phyloP scores from a whole-genome alignment of 495 filamentous ascomycete genomes.

The Penicillium canariense region DNA sequence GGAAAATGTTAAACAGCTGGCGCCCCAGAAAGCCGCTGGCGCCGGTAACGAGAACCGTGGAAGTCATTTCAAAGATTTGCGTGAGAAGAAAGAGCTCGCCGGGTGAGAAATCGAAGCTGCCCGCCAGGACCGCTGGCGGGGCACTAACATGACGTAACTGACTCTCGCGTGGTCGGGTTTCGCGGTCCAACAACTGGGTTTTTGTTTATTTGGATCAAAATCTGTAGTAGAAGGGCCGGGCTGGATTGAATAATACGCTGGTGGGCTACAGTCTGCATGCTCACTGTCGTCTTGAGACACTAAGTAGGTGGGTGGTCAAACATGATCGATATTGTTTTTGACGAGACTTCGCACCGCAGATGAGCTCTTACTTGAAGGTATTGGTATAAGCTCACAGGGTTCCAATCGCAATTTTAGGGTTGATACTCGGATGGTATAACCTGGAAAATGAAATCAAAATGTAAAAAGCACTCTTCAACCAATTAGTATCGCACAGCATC shows the following conservation, averaged over 20 bases:
- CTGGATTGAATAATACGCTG: no score
- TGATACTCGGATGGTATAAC: no score
- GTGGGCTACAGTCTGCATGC: no score
- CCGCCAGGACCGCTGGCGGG: slow-evolving; percentile 10
- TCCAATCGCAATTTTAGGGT: no score
- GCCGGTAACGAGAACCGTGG: slow-evolving; percentile 75
- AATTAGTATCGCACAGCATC: no score
- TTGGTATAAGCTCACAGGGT: no score
- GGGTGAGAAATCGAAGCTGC: slow-evolving; percentile 9
- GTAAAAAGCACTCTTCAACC: no score
- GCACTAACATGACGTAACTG: slow-evolving; percentile 30
- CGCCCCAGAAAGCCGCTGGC: slow-evolving; percentile 83
- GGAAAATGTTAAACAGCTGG: slow-evolving; percentile 73
- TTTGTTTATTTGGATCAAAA: background rate
- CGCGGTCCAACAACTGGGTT: background rate
- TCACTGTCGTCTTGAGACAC: no score
- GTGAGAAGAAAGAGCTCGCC: background rate
- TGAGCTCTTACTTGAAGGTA: no score
- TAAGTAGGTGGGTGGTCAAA: no score
- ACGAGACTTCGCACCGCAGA: background rate
- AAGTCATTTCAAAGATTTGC: slow-evolving; percentile 41
- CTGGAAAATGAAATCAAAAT: no score
- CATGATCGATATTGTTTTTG: background rate
- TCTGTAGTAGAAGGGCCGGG: background rate
- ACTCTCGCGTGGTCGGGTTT: slow-evolving; percentile 10